Percentiles rank a stretch among this genome's conserved stretches.
phyloP scores from a whole-genome alignment of 805 yeast species.

The Kodamaea neixiangensis region DNA sequence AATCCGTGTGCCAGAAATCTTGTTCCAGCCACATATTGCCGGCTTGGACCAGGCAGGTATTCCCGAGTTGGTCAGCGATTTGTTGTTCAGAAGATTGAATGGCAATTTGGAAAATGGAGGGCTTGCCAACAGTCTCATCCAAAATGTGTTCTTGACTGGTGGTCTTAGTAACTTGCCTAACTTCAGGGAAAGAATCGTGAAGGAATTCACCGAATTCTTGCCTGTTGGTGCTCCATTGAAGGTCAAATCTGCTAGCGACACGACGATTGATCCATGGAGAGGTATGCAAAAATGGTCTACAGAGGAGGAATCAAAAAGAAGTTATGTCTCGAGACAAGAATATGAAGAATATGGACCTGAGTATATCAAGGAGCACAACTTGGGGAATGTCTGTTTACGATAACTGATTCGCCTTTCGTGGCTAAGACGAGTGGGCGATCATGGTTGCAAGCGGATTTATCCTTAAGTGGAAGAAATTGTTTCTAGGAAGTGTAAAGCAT shows the following conservation, averaged over 20 bases:
- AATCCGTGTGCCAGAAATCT: conserved; percentile 85
- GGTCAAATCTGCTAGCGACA: conserved; percentile 66
- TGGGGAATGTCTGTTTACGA: conserved; percentile 59
- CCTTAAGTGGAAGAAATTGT: no score
- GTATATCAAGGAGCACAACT: conserved; percentile 80
- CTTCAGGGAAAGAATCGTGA: conserved; percentile 63
- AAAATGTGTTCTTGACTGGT: conserved; percentile 82
- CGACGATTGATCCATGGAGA: conserved; percentile 83
- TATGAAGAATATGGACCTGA: conserved; percentile 90
- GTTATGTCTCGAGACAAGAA: conserved; percentile 65
- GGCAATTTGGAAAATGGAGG: conserved; percentile 55
- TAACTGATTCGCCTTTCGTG: no score
- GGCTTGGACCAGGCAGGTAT: conserved; percentile 97
- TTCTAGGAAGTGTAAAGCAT: no score
- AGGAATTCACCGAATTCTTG: conserved; percentile 68
- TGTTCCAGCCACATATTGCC: conserved; percentile 90
- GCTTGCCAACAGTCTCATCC: conserved; percentile 52
- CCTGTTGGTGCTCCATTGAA: conserved; percentile 66
- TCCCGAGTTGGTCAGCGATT: conserved; percentile 70
- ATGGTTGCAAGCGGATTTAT: no score
- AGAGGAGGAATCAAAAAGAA: conserved; percentile 44
- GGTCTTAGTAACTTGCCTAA: conserved; percentile 72
- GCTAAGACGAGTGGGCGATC: no score
- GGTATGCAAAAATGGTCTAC: conserved; percentile 86
- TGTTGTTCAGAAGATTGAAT: conserved; percentile 60